These are phyloP conservation scores for Claviceps lovelessii DNA, from an alignment of 2,329 filamentous ascomycete species.

Conservation along the genomic window DNA sequence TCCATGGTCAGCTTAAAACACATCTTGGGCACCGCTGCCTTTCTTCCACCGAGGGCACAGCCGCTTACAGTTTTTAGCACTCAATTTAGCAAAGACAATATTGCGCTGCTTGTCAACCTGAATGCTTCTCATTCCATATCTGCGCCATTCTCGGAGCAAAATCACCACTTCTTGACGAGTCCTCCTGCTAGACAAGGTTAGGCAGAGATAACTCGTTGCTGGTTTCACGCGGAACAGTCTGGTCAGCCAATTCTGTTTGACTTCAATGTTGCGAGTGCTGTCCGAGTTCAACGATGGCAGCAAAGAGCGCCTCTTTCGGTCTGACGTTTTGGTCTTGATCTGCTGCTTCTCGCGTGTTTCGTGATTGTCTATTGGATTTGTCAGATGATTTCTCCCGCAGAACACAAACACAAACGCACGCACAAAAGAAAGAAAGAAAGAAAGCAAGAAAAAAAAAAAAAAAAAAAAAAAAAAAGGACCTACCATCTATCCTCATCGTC, in stretches of 20 bases:
- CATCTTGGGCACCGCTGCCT: not conserved
- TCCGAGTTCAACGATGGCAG: conserved; percentile 23
- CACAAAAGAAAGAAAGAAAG: not conserved
- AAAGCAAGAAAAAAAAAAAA: not conserved
- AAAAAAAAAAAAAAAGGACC: not conserved
- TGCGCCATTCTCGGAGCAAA: conserved; percentile 65
- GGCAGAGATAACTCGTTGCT: conserved; percentile 58
- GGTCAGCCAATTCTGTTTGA: conserved; percentile 74
- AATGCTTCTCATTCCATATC: conserved; percentile 68
- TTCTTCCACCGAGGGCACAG: not conserved
- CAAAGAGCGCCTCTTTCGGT: conserved; percentile 10
- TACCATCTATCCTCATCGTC: conserved; percentile 32
- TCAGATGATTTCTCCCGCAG: not conserved
- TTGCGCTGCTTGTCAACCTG: conserved; percentile 66
- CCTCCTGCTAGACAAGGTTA: conserved; percentile 51
- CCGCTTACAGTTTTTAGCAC: conserved; percentile 59
- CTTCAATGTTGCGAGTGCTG: conserved; percentile 41
- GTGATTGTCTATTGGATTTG: not conserved
- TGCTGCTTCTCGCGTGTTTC: conserved; percentile 4
- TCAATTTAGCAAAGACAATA: conserved; percentile 65
- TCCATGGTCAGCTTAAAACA: conserved; percentile 7
- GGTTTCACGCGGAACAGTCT: conserved; percentile 84
- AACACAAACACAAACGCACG: not conserved
- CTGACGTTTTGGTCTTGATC: not conserved
- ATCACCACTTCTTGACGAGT: conserved; percentile 64